Evolutionary conservation across 306 rosid genomes (phyloP), one percentile per base, ranked within the genome.

Genomic region (Carpinus fangiana): DNA sequence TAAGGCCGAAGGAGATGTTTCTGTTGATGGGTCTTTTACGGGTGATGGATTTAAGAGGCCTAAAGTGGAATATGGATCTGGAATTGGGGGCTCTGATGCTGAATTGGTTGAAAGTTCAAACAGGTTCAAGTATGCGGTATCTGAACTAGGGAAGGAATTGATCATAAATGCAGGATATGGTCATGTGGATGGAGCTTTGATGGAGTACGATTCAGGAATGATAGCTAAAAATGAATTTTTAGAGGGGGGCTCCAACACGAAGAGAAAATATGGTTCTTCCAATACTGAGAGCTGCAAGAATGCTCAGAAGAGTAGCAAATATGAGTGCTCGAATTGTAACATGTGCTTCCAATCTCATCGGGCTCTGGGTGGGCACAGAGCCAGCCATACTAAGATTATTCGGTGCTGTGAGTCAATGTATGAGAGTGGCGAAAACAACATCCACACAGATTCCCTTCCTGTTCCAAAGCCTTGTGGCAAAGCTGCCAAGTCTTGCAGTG

Each of bases 341-440:
- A 85, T 79, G 83, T 82, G 77, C n/a, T 81, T 80, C 72, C 80
- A 75, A 0, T 82, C 84, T 38, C 87, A 84, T 70, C 71, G 84
- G 54, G 86, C 84, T 72, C 86, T 85, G 52, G 84, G 86, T 31
- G 76, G 76, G 12, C 88, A 81, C 79, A 84, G 83, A 76, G 83
- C 82, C 7, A 82, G 74, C n/a, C 84, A 87, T 62, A 72, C 78
- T 41, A 88, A 80, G 80, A 75, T 53, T 72, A 51, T 75, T 72
- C 82, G 72, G 18, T 79, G 76, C 48, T 79, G 77, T 48, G 96
- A 88, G 68, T 84, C 89, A 14, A 84, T 87, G 48, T 78, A 84
- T 70, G 92, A 85, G 83, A 89, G 90, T 54, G 93, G 89, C 23
- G 97, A 90, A 55, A 86, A 89, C 81, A 92, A 86, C 85, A 76